Evolutionary conservation across 176 grass and related monocot species (phyloP).

Genomic region (Juncus effusus): DNA sequence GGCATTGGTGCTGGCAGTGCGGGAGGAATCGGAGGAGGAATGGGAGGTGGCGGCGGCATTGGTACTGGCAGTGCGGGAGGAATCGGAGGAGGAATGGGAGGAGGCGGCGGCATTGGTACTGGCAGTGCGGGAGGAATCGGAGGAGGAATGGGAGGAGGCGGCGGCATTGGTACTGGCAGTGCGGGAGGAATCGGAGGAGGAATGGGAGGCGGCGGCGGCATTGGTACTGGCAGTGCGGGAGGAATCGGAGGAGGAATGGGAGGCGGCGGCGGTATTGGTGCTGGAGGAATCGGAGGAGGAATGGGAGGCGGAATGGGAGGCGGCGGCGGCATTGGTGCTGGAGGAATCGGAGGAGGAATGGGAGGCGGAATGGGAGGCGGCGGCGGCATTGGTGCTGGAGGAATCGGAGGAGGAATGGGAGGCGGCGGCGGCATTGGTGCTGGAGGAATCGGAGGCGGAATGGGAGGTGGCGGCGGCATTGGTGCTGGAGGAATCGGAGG

Average conservation of each 20-base stretch:
- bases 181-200: neutral
- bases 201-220: neutral
- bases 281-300: neutral
- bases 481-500: neutral
- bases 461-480: neutral
- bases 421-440: slow-evolving; percentile 16
- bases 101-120: slow-evolving; percentile 7
- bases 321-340: neutral
- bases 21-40: neutral
- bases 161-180: slow-evolving; percentile 4
- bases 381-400: neutral
- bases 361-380: slow-evolving; percentile 10
- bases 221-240: slow-evolving; percentile 1
- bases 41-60: neutral
- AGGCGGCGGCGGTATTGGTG: neutral
- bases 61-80: slow-evolving; percentile 27
- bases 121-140: slow-evolving; percentile 16
- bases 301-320: slow-evolving; percentile 1
- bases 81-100: neutral
- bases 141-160: neutral
- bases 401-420: neutral
- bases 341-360: slow-evolving; percentile 9
- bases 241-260: slow-evolving; percentile 15
- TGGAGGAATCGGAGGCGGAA: neutral
- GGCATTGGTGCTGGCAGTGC: neutral